A percentile compares a stretch with the other conserved stretches of the same genome.
Conservation (phyloP, 2,329 filamentous ascomycete species). For the Colletotrichum limetticola region DNA sequence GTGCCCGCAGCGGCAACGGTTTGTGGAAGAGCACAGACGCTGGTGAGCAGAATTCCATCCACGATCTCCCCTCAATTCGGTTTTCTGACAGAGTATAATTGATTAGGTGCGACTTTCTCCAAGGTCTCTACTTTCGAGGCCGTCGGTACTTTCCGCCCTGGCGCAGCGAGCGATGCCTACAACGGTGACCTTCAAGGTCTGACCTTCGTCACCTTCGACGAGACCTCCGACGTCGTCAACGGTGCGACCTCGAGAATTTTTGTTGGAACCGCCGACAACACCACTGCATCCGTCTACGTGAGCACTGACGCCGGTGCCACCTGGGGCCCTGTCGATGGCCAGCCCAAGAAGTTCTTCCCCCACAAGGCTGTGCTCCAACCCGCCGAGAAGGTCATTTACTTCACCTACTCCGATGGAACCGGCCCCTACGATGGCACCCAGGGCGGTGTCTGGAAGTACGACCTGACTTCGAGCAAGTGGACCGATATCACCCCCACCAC, state of each 20-base stretch:
- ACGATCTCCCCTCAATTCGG: constrained; percentile 52
- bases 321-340: constrained; percentile 61
- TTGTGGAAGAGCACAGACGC: constrained; percentile 68
- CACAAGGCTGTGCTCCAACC: constrained; percentile 65
- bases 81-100: background rate
- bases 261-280: constrained; percentile 64
- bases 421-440: constrained; percentile 67
- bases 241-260: constrained; percentile 67
- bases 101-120: constrained; percentile 47
- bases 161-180: constrained; percentile 54
- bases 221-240: constrained; percentile 55
- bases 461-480: constrained; percentile 59
- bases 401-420: constrained; percentile 64
- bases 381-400: constrained; percentile 57
- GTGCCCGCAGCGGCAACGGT: constrained; percentile 67
- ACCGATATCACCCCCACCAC: constrained; percentile 66
- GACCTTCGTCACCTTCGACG: constrained; percentile 65
- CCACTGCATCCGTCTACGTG: constrained; percentile 63
- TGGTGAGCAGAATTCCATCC: constrained; percentile 50
- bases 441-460: constrained; percentile 66
- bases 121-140: constrained; percentile 66
- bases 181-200: constrained; percentile 56
- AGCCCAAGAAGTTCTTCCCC: constrained; percentile 62
- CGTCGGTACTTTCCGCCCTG: constrained; percentile 60
- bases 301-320: constrained; percentile 63